These are phyloP conservation scores for Exophiala calicioides DNA, from an alignment of 2,329 filamentous ascomycete species.

Conservation along the genomic window DNA sequence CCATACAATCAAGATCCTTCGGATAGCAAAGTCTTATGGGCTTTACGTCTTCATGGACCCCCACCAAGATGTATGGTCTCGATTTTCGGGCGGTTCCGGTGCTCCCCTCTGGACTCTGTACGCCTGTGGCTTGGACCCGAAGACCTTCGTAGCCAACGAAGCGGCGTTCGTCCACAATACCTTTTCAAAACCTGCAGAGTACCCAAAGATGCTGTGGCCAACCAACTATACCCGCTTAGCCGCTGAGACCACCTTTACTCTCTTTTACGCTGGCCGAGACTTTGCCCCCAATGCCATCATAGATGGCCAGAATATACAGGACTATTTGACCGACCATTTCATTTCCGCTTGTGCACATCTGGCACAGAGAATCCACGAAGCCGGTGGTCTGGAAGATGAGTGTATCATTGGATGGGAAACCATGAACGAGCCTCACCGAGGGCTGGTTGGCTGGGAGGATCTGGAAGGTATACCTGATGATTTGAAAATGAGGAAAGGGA, in stretches of 20 bases:
- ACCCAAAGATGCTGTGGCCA: conserved; percentile 99
- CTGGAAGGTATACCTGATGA: conserved; percentile 79
- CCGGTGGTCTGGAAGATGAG: conserved; percentile 81
- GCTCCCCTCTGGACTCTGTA: conserved; percentile 98
- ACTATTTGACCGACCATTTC: conserved; percentile 88
- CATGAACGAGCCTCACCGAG: conserved; percentile 91
- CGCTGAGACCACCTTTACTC: conserved; percentile 85
- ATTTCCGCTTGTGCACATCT: conserved; percentile 77
- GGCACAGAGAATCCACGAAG: conserved; percentile 81
- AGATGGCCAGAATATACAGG: conserved; percentile 91
- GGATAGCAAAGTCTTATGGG: conserved; percentile 82
- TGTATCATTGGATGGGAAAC: conserved; percentile 95
- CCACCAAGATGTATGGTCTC: conserved; percentile 98
- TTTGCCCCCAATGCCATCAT: conserved; percentile 97
- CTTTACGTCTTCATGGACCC: conserved; percentile 99
- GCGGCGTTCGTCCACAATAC: conserved; percentile 95
- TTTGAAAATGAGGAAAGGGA: conserved; percentile 89
- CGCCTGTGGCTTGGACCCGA: conserved; percentile 85
- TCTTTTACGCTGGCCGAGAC: conserved; percentile 87
- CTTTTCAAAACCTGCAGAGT: conserved; percentile 78
- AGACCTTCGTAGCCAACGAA: conserved; percentile 80
- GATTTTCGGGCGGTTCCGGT: conserved; percentile 90
- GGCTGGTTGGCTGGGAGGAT: conserved; percentile 80
- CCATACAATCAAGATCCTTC: conserved; percentile 82
- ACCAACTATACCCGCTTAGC: conserved; percentile 92